These are phyloP conservation scores for Penicillium sumatraense DNA, from an alignment of 2,329 filamentous ascomycete species.

Conservation along the genomic window DNA sequence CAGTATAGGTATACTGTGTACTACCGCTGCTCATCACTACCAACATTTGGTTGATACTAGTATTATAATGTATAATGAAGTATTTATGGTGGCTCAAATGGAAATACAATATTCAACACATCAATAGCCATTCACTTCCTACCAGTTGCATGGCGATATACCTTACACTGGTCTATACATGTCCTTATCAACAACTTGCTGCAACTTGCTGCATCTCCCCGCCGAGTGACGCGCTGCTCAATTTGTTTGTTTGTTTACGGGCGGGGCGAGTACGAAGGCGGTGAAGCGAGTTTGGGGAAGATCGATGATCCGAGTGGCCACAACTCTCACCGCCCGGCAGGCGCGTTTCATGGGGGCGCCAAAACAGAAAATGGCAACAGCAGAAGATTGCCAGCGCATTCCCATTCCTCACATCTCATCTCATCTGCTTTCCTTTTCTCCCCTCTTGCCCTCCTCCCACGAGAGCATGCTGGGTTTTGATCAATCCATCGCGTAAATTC, in stretches of 20 bases:
- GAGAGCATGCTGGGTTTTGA: constrained; percentile 16
- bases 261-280: neutral
- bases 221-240: neutral
- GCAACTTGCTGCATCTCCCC: neutral
- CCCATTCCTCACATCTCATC: constrained; percentile 15
- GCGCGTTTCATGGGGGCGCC: constrained; percentile 31
- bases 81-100: no score
- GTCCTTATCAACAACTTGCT: no score
- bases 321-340: constrained; percentile 26
- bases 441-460: neutral
- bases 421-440: constrained; percentile 4
- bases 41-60: no score
- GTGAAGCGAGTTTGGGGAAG: constrained; percentile 19
- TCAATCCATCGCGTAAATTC: neutral
- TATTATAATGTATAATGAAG: no score
- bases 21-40: no score
- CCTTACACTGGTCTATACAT: no score
- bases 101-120: no score
- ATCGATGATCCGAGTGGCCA: constrained; percentile 34
- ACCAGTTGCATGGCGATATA: no score
- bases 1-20: no score
- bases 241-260: neutral
- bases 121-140: no score
- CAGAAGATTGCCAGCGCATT: neutral
- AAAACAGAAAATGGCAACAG: constrained; percentile 19